Conservation (phyloP, 805 yeast species). For the Yarrowia sp. region DNA sequence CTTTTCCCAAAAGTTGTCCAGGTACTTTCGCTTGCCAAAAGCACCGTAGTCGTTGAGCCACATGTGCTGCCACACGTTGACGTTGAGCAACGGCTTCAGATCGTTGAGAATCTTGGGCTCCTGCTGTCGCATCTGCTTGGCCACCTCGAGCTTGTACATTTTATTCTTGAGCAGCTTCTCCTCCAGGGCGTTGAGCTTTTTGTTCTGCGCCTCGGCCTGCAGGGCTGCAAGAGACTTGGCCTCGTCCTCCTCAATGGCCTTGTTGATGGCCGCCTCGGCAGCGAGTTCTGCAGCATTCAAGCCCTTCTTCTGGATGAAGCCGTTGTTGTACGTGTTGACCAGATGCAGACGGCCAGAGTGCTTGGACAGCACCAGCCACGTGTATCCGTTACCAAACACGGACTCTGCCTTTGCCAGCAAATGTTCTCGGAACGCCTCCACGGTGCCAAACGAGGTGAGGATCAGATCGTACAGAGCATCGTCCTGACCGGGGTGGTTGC, state of each 20-base stretch:
- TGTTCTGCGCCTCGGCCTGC: neutral
- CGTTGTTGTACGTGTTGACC: constrained; percentile 86
- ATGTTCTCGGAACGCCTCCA: constrained; percentile 73
- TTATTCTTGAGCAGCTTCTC: constrained; percentile 29
- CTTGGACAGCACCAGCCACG: constrained; percentile 67
- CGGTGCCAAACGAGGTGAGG: constrained; percentile 64
- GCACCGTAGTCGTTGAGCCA: constrained; percentile 84
- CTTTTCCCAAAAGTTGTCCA: constrained; percentile 71
- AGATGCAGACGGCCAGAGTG: constrained; percentile 49
- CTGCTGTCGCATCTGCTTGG: constrained; percentile 26
- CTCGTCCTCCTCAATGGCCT: constrained; percentile 47
- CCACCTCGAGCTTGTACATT: constrained; percentile 4
- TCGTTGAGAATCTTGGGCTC: constrained; percentile 25
- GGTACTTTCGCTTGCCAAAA: constrained; percentile 65
- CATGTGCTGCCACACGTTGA: constrained; percentile 85
- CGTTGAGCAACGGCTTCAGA: constrained; percentile 59
- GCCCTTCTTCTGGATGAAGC: constrained; percentile 47
- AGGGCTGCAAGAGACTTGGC: constrained; percentile 42
- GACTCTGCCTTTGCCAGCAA: constrained; percentile 68
- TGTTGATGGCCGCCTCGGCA: constrained; percentile 16
- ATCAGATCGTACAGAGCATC: constrained; percentile 29
- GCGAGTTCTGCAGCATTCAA: constrained; percentile 27
- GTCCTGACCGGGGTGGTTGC: constrained; percentile 24
- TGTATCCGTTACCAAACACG: constrained; percentile 85
- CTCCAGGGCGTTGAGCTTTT: constrained; percentile 32